A percentile compares a stretch with the other conserved stretches of the same genome.
These are phyloP conservation scores for Primulina eburnea DNA, from an alignment of 257 asterid species.

Conservation along the genomic window DNA sequence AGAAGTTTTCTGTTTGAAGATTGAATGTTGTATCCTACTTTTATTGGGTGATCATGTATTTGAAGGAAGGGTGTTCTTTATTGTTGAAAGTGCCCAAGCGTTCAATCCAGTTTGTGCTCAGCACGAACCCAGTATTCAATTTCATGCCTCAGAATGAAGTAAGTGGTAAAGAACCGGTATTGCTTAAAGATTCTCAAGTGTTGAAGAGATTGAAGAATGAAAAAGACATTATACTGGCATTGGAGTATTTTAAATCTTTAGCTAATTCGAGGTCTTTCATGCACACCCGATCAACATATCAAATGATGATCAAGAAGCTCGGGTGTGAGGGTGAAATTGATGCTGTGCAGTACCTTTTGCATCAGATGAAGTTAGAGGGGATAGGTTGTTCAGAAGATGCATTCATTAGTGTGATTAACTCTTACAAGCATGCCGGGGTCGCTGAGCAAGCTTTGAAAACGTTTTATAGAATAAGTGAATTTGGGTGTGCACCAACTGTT, in stretches of 20 bases:
- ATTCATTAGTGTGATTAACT: slow-evolving; percentile 57
- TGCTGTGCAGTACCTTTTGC: slow-evolving; percentile 74
- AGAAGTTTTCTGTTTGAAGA: background rate
- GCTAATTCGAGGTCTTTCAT: slow-evolving; percentile 58
- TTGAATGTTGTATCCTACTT: background rate
- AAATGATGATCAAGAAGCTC: slow-evolving; percentile 65
- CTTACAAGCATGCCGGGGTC: slow-evolving; percentile 46
- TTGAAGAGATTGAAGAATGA: slow-evolving; percentile 51
- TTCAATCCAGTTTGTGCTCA: slow-evolving; percentile 58
- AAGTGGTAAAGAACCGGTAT: slow-evolving; percentile 27
- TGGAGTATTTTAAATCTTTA: slow-evolving; percentile 62
- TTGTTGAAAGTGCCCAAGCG: slow-evolving; percentile 61
- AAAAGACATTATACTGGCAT: slow-evolving; percentile 41
- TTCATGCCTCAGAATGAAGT: slow-evolving; percentile 17
- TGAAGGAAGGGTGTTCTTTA: slow-evolving; percentile 71
- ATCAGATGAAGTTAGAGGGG: slow-evolving; percentile 80
- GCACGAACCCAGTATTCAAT: slow-evolving; percentile 39
- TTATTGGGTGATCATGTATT: slow-evolving; percentile 35
- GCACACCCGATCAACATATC: slow-evolving; percentile 71
- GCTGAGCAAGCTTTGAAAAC: slow-evolving; percentile 72
- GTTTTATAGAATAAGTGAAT: slow-evolving; percentile 71
- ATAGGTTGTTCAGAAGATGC: slow-evolving; percentile 60
- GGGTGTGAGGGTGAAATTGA: slow-evolving; percentile 58
- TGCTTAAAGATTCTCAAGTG: slow-evolving; percentile 57
- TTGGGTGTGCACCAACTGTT: slow-evolving; percentile 72